Base-by-base conservation (phyloP, 306 rosid genomes). In the Dalbergia oliveri region DNA sequence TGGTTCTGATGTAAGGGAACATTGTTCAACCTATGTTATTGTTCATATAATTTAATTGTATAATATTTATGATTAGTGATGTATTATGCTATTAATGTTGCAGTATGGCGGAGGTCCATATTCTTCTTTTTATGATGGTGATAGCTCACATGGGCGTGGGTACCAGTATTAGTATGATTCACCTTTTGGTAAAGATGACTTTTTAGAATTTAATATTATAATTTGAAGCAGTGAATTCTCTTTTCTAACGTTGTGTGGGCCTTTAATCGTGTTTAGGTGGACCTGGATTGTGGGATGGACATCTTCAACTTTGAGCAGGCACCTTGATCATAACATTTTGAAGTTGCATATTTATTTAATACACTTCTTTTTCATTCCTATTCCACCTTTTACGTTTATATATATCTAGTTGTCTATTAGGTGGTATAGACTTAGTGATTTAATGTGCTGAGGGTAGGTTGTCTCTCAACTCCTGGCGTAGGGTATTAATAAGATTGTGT, bases 1-100 rank as follows among this genome's bases (percentile, higher is more conserved):
- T 83, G 91, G 88, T 76, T 77, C 91, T 80, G 84, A 87, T 77
- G 97, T 93, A 85, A 89, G 97, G 68, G 79, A 76, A 72, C 57
- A 60, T 8, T 82, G 59, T 73, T 74, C 34, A 73, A 16, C 39
- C 69, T 77, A 51, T 77, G 58, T 47, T 61, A 69, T 44, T 34
- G 33, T 84, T 85, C 50, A 13, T 51, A 43, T 60, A 65, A 3
- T 80, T 64, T 69, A 13, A 53, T 73, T 11, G n/a, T 9, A 31
- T 23, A 61, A 37, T 37, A 4, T 37, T 37, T 2, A 6, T 37
- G 41, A 34, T 63, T 63, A 53, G 49, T 83, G 70, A 84, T 68
- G 57, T 35, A 37, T 76, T 56, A 68, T 74, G 74, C 69, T 81
- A 85, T 74, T 85, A n/a, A 54, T 74, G 63, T 64, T 86, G 84